Evolutionary conservation across 306 rosid genomes (phyloP).

Genomic region (Spatholobus suberectus): DNA sequence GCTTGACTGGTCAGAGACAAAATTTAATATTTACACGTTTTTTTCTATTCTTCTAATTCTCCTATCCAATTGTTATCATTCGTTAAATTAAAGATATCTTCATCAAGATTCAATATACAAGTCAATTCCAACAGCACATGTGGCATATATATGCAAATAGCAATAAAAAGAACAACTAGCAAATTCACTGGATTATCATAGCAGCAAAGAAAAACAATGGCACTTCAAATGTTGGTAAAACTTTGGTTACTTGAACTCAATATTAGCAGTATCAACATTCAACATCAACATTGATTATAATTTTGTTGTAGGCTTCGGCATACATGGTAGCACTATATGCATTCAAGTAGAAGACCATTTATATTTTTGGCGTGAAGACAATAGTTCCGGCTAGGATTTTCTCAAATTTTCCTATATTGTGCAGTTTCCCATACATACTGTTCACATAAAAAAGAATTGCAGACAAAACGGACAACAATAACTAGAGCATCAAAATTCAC

Average conservation of each 20-base stretch:
- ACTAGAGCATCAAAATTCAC: neutral
- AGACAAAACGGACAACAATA: neutral
- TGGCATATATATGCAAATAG: neutral
- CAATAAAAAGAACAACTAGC: neutral
- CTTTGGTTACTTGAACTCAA: neutral
- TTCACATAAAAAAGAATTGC: conserved; percentile 5
- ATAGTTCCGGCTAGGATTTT: conserved; percentile 22
- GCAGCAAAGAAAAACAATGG: neutral
- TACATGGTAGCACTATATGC: neutral
- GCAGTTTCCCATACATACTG: conserved; percentile 14
- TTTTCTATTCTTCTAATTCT: conserved; percentile 4
- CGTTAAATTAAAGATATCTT: neutral
- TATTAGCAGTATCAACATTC: neutral
- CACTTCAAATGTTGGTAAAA: neutral
- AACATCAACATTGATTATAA: neutral
- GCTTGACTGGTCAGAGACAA: neutral
- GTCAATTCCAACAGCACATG: conserved; percentile 15
- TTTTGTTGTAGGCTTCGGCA: neutral
- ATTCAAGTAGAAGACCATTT: neutral
- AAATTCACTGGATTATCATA: neutral
- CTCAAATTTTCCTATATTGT: conserved; percentile 6
- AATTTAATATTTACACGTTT: neutral
- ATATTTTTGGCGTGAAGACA: neutral
- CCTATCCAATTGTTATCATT: conserved; percentile 15
- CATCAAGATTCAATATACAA: conserved; percentile 2